Evolutionary conservation across 306 rosid genomes (phyloP).

Genomic region (Sicyos baderoa): DNA sequence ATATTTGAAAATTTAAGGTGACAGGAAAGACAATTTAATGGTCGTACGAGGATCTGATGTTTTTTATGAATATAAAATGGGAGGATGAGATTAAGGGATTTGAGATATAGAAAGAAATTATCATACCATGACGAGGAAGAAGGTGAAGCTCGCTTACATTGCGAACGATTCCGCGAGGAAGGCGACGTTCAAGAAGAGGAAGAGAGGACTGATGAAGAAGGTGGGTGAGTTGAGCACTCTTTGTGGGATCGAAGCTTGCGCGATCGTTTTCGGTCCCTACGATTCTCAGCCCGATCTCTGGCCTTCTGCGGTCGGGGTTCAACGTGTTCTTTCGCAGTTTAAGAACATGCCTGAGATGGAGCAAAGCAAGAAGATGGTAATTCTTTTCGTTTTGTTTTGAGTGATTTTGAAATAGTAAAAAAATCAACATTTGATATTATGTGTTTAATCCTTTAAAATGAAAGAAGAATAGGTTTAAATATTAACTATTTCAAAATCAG

Average conservation of each 20-base stretch:
- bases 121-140: slow-evolving; percentile 39
- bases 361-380: slow-evolving; percentile 26
- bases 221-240: slow-evolving; percentile 44
- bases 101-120: no score
- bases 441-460: no score
- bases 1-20: no score
- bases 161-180: slow-evolving; percentile 19
- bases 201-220: slow-evolving; percentile 53
- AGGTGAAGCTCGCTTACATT: slow-evolving; percentile 41
- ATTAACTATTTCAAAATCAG: no score
- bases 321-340: slow-evolving; percentile 22
- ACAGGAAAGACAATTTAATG: no score
- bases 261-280: slow-evolving; percentile 39
- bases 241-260: slow-evolving; percentile 49
- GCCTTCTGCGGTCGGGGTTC: slow-evolving; percentile 35
- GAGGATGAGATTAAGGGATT: no score
- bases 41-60: no score
- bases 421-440: no score
- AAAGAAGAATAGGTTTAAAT: no score
- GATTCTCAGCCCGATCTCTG: slow-evolving; percentile 37
- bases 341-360: slow-evolving; percentile 30
- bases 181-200: slow-evolving; percentile 50
- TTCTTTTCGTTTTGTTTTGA: no score
- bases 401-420: no score
- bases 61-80: no score